Base-by-base conservation (phyloP, 148 eudicot species). In the Amaranthus palmeri region DNA sequence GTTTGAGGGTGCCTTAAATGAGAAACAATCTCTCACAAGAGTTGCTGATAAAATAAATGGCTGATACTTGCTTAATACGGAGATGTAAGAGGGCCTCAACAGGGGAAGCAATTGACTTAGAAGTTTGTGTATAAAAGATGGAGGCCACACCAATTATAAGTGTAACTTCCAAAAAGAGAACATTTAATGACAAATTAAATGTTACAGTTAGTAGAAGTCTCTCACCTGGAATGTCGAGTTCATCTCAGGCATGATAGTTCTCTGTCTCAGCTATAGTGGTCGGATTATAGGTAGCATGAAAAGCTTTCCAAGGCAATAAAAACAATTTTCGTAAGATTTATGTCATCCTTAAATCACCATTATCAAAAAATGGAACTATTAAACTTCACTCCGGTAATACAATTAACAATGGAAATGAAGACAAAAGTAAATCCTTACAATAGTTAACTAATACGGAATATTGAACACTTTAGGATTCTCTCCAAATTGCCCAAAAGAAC, bases 401-500 rank as follows among this genome's bases (percentile, higher is more conserved):
- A 55, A 41, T 36, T 5, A 67, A 18, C 13, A 46, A 5, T 5
- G 41, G 10, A 6, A 47, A 45, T 0, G 10, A 71, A 41, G 3
- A 50, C 65, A 58, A 76, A 36, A 59, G 58, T 73, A 50, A 53
- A 80, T 85, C 80, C 56, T 76, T 80, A 78, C 85, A 74, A 55
- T 86, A 70, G 75, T 85, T 88, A 70, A 85, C 91, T 55, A 91
- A 68, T 85, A 91, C 3, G 93, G 77, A 56, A 91, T 75, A 65
- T 91, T 86, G 72, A 87, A 87, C 62, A 69, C 83, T 68, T 86
- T 79, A 4, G 91, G 88, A 77, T 87, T 84, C 70, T 85, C 88
- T 53, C 84, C 87, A 60, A 92, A 72, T 17, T 86, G 78, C 72
- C 86, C 87, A 82, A 79, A 85, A 40, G 77, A 67, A 8, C 77